These are phyloP conservation scores for Austroboletus rostrupii DNA, from an alignment of 1,284 basidiomycete species.

Conservation along the genomic window DNA sequence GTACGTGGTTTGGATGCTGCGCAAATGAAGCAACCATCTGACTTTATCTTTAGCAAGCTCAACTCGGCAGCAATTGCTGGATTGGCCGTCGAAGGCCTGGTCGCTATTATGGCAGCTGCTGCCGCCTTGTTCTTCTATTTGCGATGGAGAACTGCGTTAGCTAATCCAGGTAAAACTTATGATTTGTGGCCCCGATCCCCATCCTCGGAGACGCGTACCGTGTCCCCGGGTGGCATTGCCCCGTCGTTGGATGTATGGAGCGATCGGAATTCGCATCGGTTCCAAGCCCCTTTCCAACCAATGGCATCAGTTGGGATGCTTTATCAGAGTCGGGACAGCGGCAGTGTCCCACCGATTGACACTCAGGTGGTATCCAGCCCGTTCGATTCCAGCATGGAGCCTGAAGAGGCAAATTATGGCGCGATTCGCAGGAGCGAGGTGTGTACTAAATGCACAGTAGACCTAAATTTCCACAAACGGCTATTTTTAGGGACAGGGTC, in stretches of 20 bases:
- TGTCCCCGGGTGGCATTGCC: conserved; percentile 2
- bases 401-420: neutral
- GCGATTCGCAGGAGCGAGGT: conserved; percentile 9
- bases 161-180: conserved; percentile 1
- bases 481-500: conserved; percentile 1
- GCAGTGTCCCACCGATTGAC: neutral
- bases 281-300: conserved; percentile 1
- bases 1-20: conserved; percentile 9
- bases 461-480: neutral
- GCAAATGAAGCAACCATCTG: neutral
- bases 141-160: conserved; percentile 19
- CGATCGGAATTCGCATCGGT: neutral
- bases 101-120: conserved; percentile 16
- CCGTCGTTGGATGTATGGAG: conserved; percentile 8
- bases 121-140: conserved; percentile 21
- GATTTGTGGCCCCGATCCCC: conserved; percentile 4
- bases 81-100: conserved; percentile 12
- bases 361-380: neutral
- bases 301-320: neutral
- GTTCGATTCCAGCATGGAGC: neutral
- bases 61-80: conserved; percentile 25
- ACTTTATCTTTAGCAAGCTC: conserved; percentile 12
- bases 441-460: neutral
- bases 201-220: conserved; percentile 4
- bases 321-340: neutral